These are phyloP conservation scores for Batkoa obscura DNA, from an alignment of 371 early-diverging fungal species.

Conservation along the genomic window DNA sequence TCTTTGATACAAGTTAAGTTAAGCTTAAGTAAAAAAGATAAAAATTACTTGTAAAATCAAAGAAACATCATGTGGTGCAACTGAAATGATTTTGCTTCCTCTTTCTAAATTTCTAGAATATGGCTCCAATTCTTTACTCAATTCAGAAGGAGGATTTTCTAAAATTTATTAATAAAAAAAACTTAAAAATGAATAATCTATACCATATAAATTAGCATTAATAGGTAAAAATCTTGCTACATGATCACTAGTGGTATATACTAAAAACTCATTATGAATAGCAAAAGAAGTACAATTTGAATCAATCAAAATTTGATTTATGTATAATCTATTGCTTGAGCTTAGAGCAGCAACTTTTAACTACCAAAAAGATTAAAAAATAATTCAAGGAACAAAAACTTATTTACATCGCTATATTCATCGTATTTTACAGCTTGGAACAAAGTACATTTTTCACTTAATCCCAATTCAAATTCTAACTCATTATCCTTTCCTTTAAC, in stretches of 20 bases:
- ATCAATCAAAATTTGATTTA: constrained; percentile 40
- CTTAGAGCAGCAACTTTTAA: constrained; percentile 38
- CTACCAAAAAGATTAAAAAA: neutral
- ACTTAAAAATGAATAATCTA: too few relatives aligned
- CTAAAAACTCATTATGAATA: constrained; percentile 58
- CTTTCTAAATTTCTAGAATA: constrained; percentile 50
- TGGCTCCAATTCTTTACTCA: neutral
- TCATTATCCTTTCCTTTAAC: too few relatives aligned
- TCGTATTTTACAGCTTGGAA: too few relatives aligned
- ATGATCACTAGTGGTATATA: constrained; percentile 75
- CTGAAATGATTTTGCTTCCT: constrained; percentile 66
- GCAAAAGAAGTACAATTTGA: constrained; percentile 72
- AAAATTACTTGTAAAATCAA: constrained; percentile 52
- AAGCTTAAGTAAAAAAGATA: neutral
- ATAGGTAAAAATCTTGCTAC: constrained; percentile 15
- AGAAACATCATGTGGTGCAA: constrained; percentile 41
- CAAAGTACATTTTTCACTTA: too few relatives aligned
- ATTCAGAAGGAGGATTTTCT: too few relatives aligned
- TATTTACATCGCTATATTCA: too few relatives aligned
- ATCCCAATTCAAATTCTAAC: too few relatives aligned
- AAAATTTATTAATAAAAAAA: too few relatives aligned
- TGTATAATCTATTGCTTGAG: constrained; percentile 61
- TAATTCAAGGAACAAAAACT: too few relatives aligned
- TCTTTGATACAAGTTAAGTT: constrained; percentile 13
- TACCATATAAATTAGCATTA: too few relatives aligned